These are phyloP conservation scores for Barnettozyma populi DNA, from an alignment of 805 yeast genomes.

Conservation along the genomic window DNA sequence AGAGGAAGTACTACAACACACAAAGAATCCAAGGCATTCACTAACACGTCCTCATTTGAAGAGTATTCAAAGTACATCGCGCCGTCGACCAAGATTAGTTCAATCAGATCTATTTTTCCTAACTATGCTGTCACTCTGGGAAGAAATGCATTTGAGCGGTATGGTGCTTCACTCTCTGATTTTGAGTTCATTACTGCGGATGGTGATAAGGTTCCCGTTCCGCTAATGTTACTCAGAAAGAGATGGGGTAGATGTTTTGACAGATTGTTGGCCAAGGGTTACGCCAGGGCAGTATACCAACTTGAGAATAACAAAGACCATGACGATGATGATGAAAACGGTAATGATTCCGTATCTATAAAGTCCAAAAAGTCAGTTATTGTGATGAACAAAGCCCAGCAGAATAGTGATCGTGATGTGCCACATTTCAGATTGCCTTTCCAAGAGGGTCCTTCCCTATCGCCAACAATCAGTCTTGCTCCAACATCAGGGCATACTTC, in stretches of 20 bases:
- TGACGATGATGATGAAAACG: constrained; percentile 7
- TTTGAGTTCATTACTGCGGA: constrained; percentile 67
- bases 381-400: constrained; percentile 15
- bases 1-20: constrained; percentile 12
- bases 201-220: constrained; percentile 63
- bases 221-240: constrained; percentile 54
- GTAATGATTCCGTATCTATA: constrained; percentile 7
- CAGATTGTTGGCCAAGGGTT: constrained; percentile 54
- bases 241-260: constrained; percentile 78
- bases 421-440: constrained; percentile 68
- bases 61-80: constrained; percentile 74
- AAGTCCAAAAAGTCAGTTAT: constrained; percentile 25
- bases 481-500: constrained; percentile 21
- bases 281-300: constrained; percentile 45
- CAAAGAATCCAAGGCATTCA: not conserved
- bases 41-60: constrained; percentile 37
- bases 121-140: constrained; percentile 76
- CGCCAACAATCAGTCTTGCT: constrained; percentile 8
- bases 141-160: constrained; percentile 65
- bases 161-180: constrained; percentile 59
- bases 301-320: constrained; percentile 22
- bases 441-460: constrained; percentile 39
- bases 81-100: constrained; percentile 61
- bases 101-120: constrained; percentile 65
- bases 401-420: constrained; percentile 26